Evolutionary conservation across 352 stramenopile genomes (phyloP).

Genomic region (Pythium diclinum): DNA sequence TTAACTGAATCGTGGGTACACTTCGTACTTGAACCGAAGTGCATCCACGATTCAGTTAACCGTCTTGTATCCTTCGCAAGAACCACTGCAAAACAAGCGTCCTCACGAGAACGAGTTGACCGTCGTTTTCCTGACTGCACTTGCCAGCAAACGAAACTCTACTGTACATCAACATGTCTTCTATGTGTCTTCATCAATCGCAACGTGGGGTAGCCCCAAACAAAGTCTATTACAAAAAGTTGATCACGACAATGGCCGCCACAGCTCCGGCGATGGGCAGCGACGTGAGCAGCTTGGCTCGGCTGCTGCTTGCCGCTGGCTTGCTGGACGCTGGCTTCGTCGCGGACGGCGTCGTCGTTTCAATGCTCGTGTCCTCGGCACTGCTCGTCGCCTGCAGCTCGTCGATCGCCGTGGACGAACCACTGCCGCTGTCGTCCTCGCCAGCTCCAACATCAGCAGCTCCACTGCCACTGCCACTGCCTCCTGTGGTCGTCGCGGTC

Average conservation of each 20-base stretch:
- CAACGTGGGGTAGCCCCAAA: too few species aligned
- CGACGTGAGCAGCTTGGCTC: slow-evolving; percentile 13
- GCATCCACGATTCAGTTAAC: too few species aligned
- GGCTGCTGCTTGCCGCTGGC: slow-evolving; percentile 2
- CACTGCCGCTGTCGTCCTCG: not conserved
- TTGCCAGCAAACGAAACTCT: too few species aligned
- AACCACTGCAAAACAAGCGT: too few species aligned
- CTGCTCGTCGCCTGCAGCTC: not conserved
- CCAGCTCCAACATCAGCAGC: slow-evolving; percentile 1
- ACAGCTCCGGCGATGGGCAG: slow-evolving; percentile 11
- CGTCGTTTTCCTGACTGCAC: too few species aligned
- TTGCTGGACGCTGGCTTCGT: not conserved
- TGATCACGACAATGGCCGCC: slow-evolving; percentile 19
- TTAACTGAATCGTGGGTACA: too few species aligned
- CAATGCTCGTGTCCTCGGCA: slow-evolving; percentile 9
- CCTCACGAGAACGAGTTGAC: too few species aligned
- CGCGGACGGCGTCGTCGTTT: not conserved
- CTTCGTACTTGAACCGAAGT: too few species aligned
- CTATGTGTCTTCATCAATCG: too few species aligned
- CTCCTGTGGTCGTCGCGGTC: not conserved
- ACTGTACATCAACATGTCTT: too few species aligned
- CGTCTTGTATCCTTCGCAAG: too few species aligned
- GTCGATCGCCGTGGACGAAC: not conserved
- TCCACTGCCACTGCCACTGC: slow-evolving; percentile 8
- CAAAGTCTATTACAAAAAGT: slow-evolving; percentile 13